Evolutionary conservation across 371 early-diverging fungal species (phyloP).

Genomic region (Haplosporangium sp.): DNA sequence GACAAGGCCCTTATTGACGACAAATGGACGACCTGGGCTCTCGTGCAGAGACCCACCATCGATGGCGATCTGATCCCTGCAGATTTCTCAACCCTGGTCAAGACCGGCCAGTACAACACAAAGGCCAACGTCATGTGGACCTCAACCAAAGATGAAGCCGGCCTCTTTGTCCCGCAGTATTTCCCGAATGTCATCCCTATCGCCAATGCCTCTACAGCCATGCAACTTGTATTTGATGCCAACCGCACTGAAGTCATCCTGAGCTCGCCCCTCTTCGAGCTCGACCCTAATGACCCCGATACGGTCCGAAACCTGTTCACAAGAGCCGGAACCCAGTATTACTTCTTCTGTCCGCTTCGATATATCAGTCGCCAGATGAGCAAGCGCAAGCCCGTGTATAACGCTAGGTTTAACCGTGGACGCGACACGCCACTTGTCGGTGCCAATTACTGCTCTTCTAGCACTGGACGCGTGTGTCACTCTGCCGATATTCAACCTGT

Average conservation of each 20-base stretch:
- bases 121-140: constrained; percentile 54
- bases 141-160: constrained; percentile 49
- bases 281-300: constrained; percentile 21
- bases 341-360: constrained; percentile 43
- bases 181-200: constrained; percentile 35
- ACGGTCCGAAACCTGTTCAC: constrained; percentile 38
- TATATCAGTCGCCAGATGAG: constrained; percentile 45
- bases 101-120: constrained; percentile 35
- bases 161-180: constrained; percentile 34
- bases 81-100: constrained; percentile 31
- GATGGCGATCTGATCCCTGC: constrained; percentile 35
- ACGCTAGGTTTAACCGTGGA: constrained; percentile 44
- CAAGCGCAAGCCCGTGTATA: constrained; percentile 25
- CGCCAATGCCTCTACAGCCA: constrained; percentile 9
- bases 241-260: constrained; percentile 13
- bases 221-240: constrained; percentile 25
- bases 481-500: constrained; percentile 38
- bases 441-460: constrained; percentile 22
- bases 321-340: constrained; percentile 27
- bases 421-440: constrained; percentile 45
- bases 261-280: constrained; percentile 16
- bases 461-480: constrained; percentile 45
- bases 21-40: constrained; percentile 37
- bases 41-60: constrained; percentile 31
- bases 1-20: constrained; percentile 20